phyloP scores from a whole-genome alignment of 371 early-diverging fungal genomes.

The Mortierella sp. region DNA sequence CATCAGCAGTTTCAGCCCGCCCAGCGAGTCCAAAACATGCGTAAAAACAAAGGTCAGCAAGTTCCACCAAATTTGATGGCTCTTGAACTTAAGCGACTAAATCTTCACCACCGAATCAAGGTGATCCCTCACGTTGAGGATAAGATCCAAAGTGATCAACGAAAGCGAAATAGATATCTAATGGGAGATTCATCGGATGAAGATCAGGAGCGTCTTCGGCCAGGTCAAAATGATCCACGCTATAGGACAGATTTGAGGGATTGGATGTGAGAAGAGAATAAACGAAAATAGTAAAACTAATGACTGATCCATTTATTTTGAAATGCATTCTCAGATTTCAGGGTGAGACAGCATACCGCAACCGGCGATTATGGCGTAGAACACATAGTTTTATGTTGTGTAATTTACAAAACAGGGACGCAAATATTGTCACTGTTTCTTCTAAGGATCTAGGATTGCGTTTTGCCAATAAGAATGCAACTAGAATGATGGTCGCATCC shows the following conservation, averaged over 20 bases:
- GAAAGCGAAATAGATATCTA: slow-evolving; percentile 14
- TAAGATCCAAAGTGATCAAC: slow-evolving; percentile 9
- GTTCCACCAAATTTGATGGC: slow-evolving; percentile 20
- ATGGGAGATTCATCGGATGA: slow-evolving; percentile 35
- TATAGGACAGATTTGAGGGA: slow-evolving; percentile 16
- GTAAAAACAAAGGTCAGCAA: background rate
- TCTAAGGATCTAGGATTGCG: too few species aligned
- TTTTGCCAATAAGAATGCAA: background rate
- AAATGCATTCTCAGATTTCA: too few species aligned
- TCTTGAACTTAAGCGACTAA: slow-evolving; percentile 20
- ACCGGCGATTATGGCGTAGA: too few species aligned
- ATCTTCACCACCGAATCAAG: slow-evolving; percentile 32
- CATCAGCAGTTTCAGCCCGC: background rate
- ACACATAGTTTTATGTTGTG: too few species aligned
- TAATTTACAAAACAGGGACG: too few species aligned
- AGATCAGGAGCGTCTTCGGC: slow-evolving; percentile 15
- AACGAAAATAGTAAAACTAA: background rate
- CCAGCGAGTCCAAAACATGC: background rate
- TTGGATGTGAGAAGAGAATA: slow-evolving; percentile 1
- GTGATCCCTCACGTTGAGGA: slow-evolving; percentile 35
- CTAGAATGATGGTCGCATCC: slow-evolving; percentile 13
- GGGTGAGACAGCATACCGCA: too few species aligned
- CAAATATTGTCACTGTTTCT: too few species aligned
- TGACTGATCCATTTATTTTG: too few species aligned
- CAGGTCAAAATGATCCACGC: slow-evolving; percentile 20